These are phyloP conservation scores for Parsonsia alboflavescens DNA, from an alignment of 257 asterid genomes.

Conservation along the genomic window DNA sequence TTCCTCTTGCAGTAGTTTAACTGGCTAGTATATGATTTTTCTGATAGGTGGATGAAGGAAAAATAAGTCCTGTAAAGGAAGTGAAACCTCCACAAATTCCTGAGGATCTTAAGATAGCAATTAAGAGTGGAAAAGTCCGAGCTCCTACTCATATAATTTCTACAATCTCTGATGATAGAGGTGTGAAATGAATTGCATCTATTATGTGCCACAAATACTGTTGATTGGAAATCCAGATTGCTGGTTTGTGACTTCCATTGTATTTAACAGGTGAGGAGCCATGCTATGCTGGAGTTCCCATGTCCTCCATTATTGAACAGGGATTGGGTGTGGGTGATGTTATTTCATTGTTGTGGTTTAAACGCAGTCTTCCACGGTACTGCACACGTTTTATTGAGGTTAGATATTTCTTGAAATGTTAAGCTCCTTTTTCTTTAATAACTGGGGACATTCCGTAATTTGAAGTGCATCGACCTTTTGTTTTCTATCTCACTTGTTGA, in stretches of 20 bases:
- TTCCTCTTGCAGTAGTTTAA: conserved; percentile 2
- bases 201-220: conserved; percentile 3
- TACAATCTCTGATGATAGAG: conserved; percentile 97
- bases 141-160: conserved; percentile 99
- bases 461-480: background rate
- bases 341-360: conserved; percentile 94
- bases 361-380: conserved; percentile 95
- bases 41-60: conserved; percentile 64
- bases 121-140: conserved; percentile 95
- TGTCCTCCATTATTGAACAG: conserved; percentile 96
- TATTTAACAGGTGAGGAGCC: conserved; percentile 91
- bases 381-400: conserved; percentile 98
- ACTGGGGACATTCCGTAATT: background rate
- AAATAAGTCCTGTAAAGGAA: conserved; percentile 74
- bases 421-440: background rate
- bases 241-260: conserved; percentile 17
- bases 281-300: conserved; percentile 86
- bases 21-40: conserved; percentile 22
- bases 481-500: background rate
- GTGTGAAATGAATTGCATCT: conserved; percentile 30
- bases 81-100: conserved; percentile 94
- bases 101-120: conserved; percentile 86
- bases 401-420: conserved; percentile 18
- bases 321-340: conserved; percentile 99
- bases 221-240: background rate